Evolutionary conservation across 129 eudicot species (phyloP).

Genomic region (Erigeron canadensis): DNA sequence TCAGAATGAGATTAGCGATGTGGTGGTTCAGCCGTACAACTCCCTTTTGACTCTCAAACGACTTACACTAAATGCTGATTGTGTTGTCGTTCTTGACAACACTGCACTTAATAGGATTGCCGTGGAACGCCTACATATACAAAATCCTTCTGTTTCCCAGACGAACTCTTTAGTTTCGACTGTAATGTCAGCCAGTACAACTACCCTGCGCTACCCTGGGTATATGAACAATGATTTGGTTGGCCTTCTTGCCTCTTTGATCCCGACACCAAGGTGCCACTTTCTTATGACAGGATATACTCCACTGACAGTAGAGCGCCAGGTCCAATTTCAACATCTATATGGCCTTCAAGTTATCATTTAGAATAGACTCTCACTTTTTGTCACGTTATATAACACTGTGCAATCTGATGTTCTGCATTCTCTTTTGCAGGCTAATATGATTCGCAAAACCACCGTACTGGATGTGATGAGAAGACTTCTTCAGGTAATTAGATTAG

Average conservation of each 20-base stretch:
- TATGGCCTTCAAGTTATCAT: background rate
- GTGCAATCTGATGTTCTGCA: background rate
- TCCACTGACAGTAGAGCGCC: constrained; percentile 95
- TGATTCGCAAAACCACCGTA: constrained; percentile 96
- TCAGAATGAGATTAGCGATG: constrained; percentile 90
- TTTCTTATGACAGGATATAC: constrained; percentile 99
- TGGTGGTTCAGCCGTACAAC: constrained; percentile 97
- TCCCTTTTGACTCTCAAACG: constrained; percentile 94
- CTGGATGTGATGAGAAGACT: constrained; percentile 99
- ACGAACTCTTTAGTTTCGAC: constrained; percentile 92
- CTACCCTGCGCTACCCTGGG: constrained; percentile 93
- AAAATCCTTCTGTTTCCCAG: constrained; percentile 88
- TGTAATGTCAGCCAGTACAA: constrained; percentile 98
- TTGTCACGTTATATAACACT: background rate
- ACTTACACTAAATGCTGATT: constrained; percentile 92
- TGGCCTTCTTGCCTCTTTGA: constrained; percentile 98
- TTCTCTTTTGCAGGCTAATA: constrained; percentile 74
- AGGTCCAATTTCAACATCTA: constrained; percentile 45
- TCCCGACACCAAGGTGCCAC: constrained; percentile 98
- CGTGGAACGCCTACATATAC: constrained; percentile 82
- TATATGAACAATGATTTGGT: constrained; percentile 97
- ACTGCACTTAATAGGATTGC: constrained; percentile 97
- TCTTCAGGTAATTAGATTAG: constrained; percentile 72
- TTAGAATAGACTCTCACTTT: background rate
- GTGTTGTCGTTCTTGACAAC: constrained; percentile 98